Base-by-base conservation (phyloP, 2,329 filamentous ascomycete genomes). In the Tolypocladium sp. region DNA sequence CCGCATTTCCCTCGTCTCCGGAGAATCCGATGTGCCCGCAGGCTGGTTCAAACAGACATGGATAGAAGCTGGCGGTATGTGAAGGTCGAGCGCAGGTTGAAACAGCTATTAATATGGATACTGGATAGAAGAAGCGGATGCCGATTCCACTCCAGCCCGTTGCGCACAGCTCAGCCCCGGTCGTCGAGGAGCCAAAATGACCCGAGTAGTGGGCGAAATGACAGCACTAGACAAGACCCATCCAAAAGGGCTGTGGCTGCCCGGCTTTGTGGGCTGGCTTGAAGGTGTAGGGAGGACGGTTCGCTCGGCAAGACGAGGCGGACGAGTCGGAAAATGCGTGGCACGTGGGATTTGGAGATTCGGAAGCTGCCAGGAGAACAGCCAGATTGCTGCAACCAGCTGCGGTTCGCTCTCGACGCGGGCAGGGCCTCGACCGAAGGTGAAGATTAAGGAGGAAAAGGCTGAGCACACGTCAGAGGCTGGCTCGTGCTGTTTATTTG, bases 1-100 rank as follows among this genome's bases (percentile, higher is more conserved):
- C 44, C 37, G 58, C 55, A 64, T 62, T 17, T 51, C 58, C 53
- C 58, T 49, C 27, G 57, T 33, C 44, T 44, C 46, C 33, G 10
- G 44, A 35, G 22, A 38, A 30, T 38, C n/a, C n/a, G 53, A 59
- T 13, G 38, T 25, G 27, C 49, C 42, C 42, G 46, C n/a, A 55
- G 52, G 35, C 22, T 17, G 35, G 4, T 4, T 35, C 30, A 22
- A 51, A 27, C 46, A 10, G 20, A 33, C 37, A 33, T 13, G 49
- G 33, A 2, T 13, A 10, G 49, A 52, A 5, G 46, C 27, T 35
- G 27, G 20, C 49, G 15, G 27, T 7, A 25, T 7, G 46, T 5
- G 8, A n/a, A 10, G 27, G 46, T 51, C 46, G 30, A 30, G 25
- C 30, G 49, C 27, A 33, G 9, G 49, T 27, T 35, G 49, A n/a